Evolutionary conservation across 768 basidiomycete genomes (phyloP), one percentile per base, ranked within the genome.

Genomic region (Boletus reticulatus): DNA sequence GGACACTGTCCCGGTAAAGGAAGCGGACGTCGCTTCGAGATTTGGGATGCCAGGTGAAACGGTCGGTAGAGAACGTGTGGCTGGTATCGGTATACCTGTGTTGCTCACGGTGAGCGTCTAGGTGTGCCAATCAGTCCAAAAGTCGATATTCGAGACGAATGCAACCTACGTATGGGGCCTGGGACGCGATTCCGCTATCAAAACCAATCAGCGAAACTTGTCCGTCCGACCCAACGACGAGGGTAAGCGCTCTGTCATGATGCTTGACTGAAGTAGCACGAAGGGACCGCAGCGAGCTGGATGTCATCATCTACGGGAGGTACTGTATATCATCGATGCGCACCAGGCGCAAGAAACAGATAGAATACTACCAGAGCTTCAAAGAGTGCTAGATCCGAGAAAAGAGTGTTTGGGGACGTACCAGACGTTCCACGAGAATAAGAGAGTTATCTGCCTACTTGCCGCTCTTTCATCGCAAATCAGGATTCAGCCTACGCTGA

Each of bases 121-220:
- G n/a, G 24, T 16, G 24, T 2, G 29, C 44, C 24, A 13, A 43
- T 67, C 29, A 48, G 37, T 31, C 10, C 10, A 4, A 22, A 29
- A 7, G 6, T 11, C 34, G 11, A 7, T 29, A 7, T 1, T 2
- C 9, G 7, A 4, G 24, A 24, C 34, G 12, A 27, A 42, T 31
- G 41, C 0, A 27, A 54, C 64, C 27, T 34, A 63, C 62, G 36
- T 52, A 46, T 6, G 37, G 19, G 7, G 37, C 29, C 27, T 52
- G 45, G 3, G 62, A 49, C 19, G 50, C 9, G 19, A 24, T 12
- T 20, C 56, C 58, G 6, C 6, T 49, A 22, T 52, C 62, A 37
- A 58, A 48, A n/a, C 61, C 68, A 46, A 68, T 36, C 4, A 69
- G 58, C 4, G 68, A 68, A 52, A 68, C 58, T 37, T 69, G 67